These are phyloP conservation scores for Corynespora cassiicola DNA, from an alignment of 2,329 filamentous ascomycete genomes.

Conservation along the genomic window DNA sequence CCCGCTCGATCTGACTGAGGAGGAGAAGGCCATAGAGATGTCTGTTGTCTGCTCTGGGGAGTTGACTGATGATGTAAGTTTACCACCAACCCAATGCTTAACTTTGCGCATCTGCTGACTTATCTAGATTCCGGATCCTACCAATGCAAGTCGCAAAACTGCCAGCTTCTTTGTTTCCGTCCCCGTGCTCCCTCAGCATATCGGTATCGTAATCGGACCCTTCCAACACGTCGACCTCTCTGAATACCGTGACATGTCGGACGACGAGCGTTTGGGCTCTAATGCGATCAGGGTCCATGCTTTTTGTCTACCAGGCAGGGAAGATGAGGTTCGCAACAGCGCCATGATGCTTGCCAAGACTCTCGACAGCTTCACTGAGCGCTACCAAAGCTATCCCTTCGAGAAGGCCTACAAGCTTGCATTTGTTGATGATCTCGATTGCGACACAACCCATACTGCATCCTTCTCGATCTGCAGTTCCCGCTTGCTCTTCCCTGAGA, in stretches of 20 bases:
- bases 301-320: conserved; percentile 85
- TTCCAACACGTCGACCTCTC: conserved; percentile 93
- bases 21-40: conserved; percentile 89
- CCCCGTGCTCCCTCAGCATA: conserved; percentile 83
- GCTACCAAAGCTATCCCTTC: conserved; percentile 90
- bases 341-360: conserved; percentile 82
- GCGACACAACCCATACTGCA: conserved; percentile 77
- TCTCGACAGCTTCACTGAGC: conserved; percentile 89
- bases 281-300: conserved; percentile 89
- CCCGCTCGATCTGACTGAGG: conserved; percentile 63
- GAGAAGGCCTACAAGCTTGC: conserved; percentile 84
- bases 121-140: conserved; percentile 68
- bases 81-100: not conserved
- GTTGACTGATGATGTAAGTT: conserved; percentile 74
- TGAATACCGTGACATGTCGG: conserved; percentile 86
- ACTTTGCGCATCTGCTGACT: conserved; percentile 14
- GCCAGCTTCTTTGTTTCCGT: conserved; percentile 77
- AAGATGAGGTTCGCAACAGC: conserved; percentile 83
- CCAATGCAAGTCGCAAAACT: conserved; percentile 82
- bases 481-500: conserved; percentile 81
- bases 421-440: conserved; percentile 87
- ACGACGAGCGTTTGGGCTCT: conserved; percentile 87
- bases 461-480: conserved; percentile 89
- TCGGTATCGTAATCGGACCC: conserved; percentile 92
- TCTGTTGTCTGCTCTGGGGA: conserved; percentile 90